Base-by-base conservation (phyloP, 345 rosid species). In the Rhodamnia argentea region DNA sequence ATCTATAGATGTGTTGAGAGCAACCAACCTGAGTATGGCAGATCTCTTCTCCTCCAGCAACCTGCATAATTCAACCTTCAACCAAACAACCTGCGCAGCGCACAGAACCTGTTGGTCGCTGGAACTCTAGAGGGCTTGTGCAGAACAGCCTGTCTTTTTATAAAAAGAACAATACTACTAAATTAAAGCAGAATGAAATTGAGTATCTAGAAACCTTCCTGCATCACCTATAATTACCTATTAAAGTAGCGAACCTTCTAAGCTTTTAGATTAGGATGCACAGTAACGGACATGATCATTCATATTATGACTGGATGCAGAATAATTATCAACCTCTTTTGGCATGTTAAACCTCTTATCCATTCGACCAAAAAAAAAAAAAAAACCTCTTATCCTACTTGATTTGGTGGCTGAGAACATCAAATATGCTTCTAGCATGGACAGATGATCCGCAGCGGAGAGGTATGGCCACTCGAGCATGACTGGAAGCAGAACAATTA, bases 11-110 rank as follows among this genome's bases (percentile, higher is more conserved):
- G 13, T 42, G 20, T 70, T 18, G 81, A 70, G 47, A 88, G 83
- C 86, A 76, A 88, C 88, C 86, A 89, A 95, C 99, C 99, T 94
- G 88, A 97, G 92, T 54, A 91, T 83, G 58, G 97, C 93, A 82
- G 95, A 93, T 94, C 98, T 93, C 91, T 94, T 96, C 91, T 97
- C 98, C 92, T 95, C 96, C 87, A 97, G 90, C 78, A 95, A 83
- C 86, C 94, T 94, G 88, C 96, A 96, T 85, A 96, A 89, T 91
- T 95, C 99, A 87, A 94, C 98, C 94, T 96, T 97, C 92, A 96
- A 82, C 99, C 98, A 92, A 74, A 90, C 92, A 83, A 93, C 98
- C 99, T 97, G 95, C 93, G 89, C 89, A 90, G 55, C 62, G 37
- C 42, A 64, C 20, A 37, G 44, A 52, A 92, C 87, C 93, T 90